These are phyloP conservation scores for Thyridium curvatum DNA, from an alignment of 2,329 filamentous ascomycete genomes.

Conservation along the genomic window DNA sequence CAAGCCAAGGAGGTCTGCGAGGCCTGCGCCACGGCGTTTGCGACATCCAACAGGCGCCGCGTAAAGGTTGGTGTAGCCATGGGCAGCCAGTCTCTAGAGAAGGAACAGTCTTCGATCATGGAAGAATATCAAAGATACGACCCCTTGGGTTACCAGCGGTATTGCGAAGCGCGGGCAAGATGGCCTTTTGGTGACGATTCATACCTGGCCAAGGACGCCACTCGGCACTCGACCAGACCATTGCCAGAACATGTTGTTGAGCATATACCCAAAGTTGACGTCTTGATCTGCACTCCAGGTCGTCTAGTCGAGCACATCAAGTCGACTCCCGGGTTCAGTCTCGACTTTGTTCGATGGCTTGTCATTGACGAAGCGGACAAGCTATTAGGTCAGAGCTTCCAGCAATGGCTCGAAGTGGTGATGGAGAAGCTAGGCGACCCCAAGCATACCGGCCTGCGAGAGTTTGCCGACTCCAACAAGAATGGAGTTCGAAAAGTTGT, in stretches of 20 bases:
- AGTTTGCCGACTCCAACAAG: conserved; percentile 45
- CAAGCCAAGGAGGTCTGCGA: conserved; percentile 79
- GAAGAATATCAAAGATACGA: conserved; percentile 53
- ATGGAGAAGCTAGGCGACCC: conserved; percentile 51
- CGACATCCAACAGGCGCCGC: conserved; percentile 51
- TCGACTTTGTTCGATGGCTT: conserved; percentile 78
- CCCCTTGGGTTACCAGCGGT: conserved; percentile 46
- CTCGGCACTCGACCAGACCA: conserved; percentile 24
- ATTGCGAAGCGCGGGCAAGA: conserved; percentile 29
- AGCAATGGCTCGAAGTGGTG: conserved; percentile 77
- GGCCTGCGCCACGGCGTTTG: conserved; percentile 59
- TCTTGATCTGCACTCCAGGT: conserved; percentile 87
- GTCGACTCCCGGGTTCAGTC: conserved; percentile 72
- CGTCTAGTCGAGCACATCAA: conserved; percentile 86
- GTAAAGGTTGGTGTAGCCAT: conserved; percentile 77
- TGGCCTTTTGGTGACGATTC: conserved; percentile 39
- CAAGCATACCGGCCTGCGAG: conserved; percentile 36
- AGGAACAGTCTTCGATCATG: conserved; percentile 47
- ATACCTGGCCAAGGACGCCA: conserved; percentile 35
- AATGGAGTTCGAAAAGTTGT: conserved; percentile 70
- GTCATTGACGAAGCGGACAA: conserved; percentile 94
- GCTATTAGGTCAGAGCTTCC: conserved; percentile 83
- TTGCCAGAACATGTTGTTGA: conserved; percentile 58
- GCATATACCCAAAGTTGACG: conserved; percentile 69
- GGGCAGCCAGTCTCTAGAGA: conserved; percentile 69